These are phyloP conservation scores for Xerophyta viscosa DNA, from an alignment of 106 monocot genomes.

Conservation along the genomic window DNA sequence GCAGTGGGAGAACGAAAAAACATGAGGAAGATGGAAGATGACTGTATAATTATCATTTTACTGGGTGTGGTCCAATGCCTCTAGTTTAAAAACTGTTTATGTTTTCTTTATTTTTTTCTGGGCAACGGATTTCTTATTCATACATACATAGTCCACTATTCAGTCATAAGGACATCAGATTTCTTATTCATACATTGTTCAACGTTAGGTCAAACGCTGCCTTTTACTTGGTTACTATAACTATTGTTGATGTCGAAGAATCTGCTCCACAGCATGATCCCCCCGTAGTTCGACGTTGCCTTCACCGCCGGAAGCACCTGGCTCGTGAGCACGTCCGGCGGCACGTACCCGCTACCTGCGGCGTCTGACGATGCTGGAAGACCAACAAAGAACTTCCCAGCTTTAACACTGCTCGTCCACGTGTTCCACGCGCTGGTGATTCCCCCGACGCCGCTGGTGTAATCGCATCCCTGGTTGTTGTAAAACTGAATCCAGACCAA, in stretches of 20 bases:
- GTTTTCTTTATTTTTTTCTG: too few species aligned
- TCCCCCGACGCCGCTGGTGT: conserved; percentile 15
- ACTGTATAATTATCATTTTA: too few species aligned
- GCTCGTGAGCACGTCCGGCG: conserved; percentile 19
- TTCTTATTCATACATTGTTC: too few species aligned
- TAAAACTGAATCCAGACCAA: conserved; percentile 59
- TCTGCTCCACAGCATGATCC: conserved; percentile 53
- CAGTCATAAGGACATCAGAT: too few species aligned
- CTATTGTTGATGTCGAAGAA: conserved; percentile 33
- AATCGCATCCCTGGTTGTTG: conserved; percentile 44
- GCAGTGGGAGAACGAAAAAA: too few species aligned
- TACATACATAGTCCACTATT: too few species aligned
- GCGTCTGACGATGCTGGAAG: conserved; percentile 44
- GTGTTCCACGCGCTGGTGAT: conserved; percentile 24
- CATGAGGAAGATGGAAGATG: too few species aligned
- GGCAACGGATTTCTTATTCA: too few species aligned
- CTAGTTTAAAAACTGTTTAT: too few species aligned
- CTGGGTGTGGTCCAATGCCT: too few species aligned
- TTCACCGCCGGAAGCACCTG: conserved; percentile 36
- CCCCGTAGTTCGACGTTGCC: conserved; percentile 32
- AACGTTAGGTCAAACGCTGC: conserved; percentile 45
- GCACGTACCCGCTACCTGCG: conserved; percentile 45
- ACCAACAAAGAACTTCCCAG: conserved; percentile 25
- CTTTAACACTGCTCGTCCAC: conserved; percentile 28
- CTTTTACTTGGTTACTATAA: conserved; percentile 22